Conservation (phyloP, 2,329 filamentous ascomycete genomes). For the Amesomyces nigricolor region DNA sequence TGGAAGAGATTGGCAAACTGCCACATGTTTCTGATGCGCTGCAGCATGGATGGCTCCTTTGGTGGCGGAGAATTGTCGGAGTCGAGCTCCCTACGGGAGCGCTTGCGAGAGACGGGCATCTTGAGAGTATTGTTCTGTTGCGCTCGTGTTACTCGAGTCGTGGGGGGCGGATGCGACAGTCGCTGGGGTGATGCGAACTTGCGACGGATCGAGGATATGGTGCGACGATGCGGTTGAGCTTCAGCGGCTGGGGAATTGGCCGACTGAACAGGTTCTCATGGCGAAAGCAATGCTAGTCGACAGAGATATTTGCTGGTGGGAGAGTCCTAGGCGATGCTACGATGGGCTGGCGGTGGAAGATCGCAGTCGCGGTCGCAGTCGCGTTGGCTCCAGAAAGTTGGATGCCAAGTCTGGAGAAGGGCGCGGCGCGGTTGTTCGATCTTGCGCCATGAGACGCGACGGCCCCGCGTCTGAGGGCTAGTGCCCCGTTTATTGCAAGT, state of each 20-base stretch:
- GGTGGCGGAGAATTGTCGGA: conserved; percentile 27
- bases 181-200: background rate
- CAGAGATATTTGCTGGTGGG: background rate
- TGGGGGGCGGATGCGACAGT: background rate
- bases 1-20: conserved; percentile 92
- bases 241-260: background rate
- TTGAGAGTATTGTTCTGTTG: conserved; percentile 1
- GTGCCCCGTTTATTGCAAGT: conserved; percentile 1
- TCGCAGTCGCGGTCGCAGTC: background rate
- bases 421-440: conserved; percentile 1
- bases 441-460: conserved; percentile 4
- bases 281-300: background rate
- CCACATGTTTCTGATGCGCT: conserved; percentile 82
- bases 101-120: conserved; percentile 46
- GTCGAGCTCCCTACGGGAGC: conserved; percentile 41
- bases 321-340: conserved; percentile 1
- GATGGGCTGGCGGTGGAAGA: background rate
- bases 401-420: background rate
- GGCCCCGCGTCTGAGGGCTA: background rate
- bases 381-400: conserved; percentile 6
- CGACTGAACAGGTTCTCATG: background rate
- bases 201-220: background rate
- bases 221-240: background rate
- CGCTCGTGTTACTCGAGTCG: background rate
- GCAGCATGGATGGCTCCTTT: conserved; percentile 43